Evolutionary conservation across 306 rosid species (phyloP), one percentile per base, ranked within the genome.

Genomic region (Senna tora): DNA sequence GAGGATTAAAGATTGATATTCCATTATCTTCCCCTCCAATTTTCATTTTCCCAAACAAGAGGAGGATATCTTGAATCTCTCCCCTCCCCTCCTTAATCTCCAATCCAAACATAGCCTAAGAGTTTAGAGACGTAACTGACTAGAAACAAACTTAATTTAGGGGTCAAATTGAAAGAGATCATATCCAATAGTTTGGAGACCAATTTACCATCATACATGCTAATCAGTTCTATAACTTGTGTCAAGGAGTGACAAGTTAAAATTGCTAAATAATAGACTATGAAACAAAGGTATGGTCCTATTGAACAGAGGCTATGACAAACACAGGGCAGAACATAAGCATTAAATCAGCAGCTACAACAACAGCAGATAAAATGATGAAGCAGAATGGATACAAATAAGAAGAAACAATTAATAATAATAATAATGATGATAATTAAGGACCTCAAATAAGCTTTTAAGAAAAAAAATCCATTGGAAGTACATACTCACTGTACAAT

Each of bases 401-500:
- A 50, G 67, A 54, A 67, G 69, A 61, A 67, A 76, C 61, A 34
- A 65, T 43, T 36, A 36, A 68, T n/a, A 34, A 77, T 17, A 33
- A 33, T 33, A 33, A 33, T 33, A 33, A 33, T 33, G 6, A 33
- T 6, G n/a, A n/a, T n/a, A 25, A 25, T 1, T 25, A 58, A 25
- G 71, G 78, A 64, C 19, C 39, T 45, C 16, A 50, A 72, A 73
- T 65, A 28, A 72, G 75, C 60, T 69, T 33, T 36, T n/a, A n/a
- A n/a, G n/a, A n/a, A 1, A 30, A 60, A 79, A 55, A 75, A 59
- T 81, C 80, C 76, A 85, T 68, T 71, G 63, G 71, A 85, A 78
- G 79, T 80, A 68, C 85, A 80, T 60, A 80, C 84, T 80, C 84
- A 67, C 83, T 87, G 84, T 85, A 87, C 92, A 90, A 55, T 78